Evolutionary conservation across 306 rosid species (phyloP).

Genomic region (Pyrus pyrifolia): DNA sequence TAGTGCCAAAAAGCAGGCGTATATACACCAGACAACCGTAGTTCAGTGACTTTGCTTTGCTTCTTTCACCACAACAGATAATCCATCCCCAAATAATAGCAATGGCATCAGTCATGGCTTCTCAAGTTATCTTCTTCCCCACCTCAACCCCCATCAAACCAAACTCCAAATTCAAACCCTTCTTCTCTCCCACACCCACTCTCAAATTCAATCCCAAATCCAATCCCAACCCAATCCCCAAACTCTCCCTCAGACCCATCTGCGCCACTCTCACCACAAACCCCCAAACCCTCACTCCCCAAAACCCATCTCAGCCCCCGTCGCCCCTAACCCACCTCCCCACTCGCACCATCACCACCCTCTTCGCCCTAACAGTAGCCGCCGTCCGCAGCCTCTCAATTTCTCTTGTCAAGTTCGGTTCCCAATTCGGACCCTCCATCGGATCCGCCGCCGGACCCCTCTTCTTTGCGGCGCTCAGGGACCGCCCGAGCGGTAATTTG

Average conservation of each 20-base stretch:
- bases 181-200: not conserved
- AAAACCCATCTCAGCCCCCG: not conserved
- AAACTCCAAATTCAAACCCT: not conserved
- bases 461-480: constrained; percentile 53
- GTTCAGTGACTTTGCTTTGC: not conserved
- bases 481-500: constrained; percentile 38
- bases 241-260: not conserved
- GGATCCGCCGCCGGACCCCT: constrained; percentile 23
- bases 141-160: not conserved
- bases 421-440: constrained; percentile 6
- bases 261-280: not conserved
- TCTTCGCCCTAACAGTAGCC: constrained; percentile 24
- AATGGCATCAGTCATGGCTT: constrained; percentile 8
- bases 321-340: constrained; percentile 8
- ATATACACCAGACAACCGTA: not conserved
- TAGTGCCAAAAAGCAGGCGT: not conserved
- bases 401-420: not conserved
- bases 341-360: constrained; percentile 25
- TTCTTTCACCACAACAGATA: not conserved
- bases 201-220: not conserved
- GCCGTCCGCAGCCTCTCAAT: not conserved
- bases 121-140: not conserved
- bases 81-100: not conserved
- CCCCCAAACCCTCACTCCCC: not conserved
- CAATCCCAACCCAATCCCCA: not conserved